Conservation (phyloP, 2,329 filamentous ascomycete genomes). For the Talaromyces sp. region DNA sequence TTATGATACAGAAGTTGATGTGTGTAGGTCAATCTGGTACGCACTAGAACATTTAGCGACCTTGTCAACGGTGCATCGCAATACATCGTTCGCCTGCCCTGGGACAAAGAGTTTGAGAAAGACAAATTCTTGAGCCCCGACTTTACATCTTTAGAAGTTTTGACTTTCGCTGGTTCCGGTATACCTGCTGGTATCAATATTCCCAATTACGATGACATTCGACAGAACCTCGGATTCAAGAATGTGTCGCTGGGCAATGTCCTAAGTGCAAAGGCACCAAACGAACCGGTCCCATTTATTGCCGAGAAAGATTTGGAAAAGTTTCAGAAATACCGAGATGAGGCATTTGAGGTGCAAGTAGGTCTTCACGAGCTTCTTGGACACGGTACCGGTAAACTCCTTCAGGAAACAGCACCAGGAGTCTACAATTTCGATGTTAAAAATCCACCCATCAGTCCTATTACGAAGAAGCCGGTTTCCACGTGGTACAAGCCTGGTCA, state of each 20-base stretch:
- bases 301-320: conserved; percentile 70
- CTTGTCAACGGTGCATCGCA: conserved; percentile 76
- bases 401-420: conserved; percentile 81
- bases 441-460: conserved; percentile 76
- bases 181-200: conserved; percentile 61
- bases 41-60: conserved; percentile 80
- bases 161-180: conserved; percentile 69
- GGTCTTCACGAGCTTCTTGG: conserved; percentile 86
- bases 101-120: conserved; percentile 87
- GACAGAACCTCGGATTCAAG: conserved; percentile 64
- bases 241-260: conserved; percentile 87
- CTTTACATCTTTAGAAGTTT: conserved; percentile 89
- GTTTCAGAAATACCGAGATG: conserved; percentile 79
- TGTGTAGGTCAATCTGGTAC: conserved; percentile 72
- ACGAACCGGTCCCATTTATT: conserved; percentile 92
- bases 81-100: conserved; percentile 86
- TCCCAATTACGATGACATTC: conserved; percentile 58
- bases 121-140: conserved; percentile 93
- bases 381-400: conserved; percentile 88
- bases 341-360: conserved; percentile 91
- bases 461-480: conserved; percentile 71
- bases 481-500: conserved; percentile 94
- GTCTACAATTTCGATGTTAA: conserved; percentile 83
- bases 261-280: conserved; percentile 81
- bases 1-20: conserved; percentile 29